Evolutionary conservation across 2,329 filamentous ascomycete genomes (phyloP).

Genomic region (Tolypocladium album): DNA sequence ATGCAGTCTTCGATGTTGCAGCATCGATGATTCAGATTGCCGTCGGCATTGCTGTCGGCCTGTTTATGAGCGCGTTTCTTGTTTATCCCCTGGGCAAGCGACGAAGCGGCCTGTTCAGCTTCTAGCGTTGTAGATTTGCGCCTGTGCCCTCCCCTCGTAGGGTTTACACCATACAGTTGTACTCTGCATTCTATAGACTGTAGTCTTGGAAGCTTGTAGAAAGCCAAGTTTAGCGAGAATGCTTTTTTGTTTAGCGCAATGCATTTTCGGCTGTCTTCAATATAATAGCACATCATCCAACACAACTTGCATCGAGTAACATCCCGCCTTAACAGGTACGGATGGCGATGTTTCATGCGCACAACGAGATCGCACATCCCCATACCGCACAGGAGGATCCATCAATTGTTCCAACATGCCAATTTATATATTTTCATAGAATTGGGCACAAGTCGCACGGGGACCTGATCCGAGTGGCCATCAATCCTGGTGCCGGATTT

Average conservation of each 20-base stretch:
- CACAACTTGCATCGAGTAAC: neutral
- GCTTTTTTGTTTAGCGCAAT: neutral
- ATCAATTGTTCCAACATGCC: neutral
- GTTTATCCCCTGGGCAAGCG: constrained; percentile 39
- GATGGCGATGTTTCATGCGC: neutral
- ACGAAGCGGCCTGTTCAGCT: constrained; percentile 38
- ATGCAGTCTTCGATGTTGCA: constrained; percentile 32
- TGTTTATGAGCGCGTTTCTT: constrained; percentile 37
- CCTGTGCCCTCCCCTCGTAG: neutral
- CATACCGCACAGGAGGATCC: neutral
- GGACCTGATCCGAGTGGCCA: neutral
- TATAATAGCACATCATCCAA: neutral
- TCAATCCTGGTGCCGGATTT: neutral
- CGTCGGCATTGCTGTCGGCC: constrained; percentile 38
- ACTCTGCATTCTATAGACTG: neutral
- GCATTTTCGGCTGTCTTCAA: neutral
- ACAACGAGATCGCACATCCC: neutral
- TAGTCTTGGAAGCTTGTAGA: neutral
- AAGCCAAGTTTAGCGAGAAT: neutral
- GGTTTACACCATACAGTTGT: neutral
- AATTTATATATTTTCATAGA: neutral
- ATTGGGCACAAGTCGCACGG: neutral
- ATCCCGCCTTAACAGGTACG: no score
- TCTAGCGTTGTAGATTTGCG: constrained; percentile 14
- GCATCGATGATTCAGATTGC: constrained; percentile 42